These are phyloP conservation scores for Candida piceae DNA, from an alignment of 805 yeast species.

Conservation along the genomic window DNA sequence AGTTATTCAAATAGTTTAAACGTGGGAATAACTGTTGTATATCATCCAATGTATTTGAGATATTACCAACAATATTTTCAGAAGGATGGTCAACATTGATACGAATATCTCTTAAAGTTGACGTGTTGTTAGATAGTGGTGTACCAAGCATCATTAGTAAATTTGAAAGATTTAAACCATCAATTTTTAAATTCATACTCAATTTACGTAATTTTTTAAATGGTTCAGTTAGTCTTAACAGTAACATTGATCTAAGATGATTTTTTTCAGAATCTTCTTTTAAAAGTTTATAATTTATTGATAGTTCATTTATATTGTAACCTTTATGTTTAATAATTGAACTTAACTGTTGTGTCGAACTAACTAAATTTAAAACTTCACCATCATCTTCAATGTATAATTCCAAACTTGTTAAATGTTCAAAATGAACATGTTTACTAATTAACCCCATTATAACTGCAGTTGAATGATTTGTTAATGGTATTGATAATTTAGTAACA, in stretches of 20 bases:
- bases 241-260: slow-evolving; percentile 28
- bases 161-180: slow-evolving; percentile 27
- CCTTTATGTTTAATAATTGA: slow-evolving; percentile 22
- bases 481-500: slow-evolving; percentile 21
- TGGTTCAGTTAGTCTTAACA: slow-evolving; percentile 26
- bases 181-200: slow-evolving; percentile 23
- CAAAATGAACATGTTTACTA: slow-evolving; percentile 27
- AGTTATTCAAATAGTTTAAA: slow-evolving; percentile 23
- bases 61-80: slow-evolving; percentile 27
- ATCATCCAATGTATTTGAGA: slow-evolving; percentile 26
- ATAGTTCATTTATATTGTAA: slow-evolving; percentile 17
- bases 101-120: slow-evolving; percentile 21
- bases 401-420: slow-evolving; percentile 23
- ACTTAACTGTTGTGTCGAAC: slow-evolving; percentile 25
- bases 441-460: slow-evolving; percentile 25
- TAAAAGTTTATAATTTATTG: slow-evolving; percentile 22
- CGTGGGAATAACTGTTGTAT: slow-evolving; percentile 25
- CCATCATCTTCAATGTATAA: slow-evolving; percentile 30
- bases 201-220: slow-evolving; percentile 18
- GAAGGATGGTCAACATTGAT: slow-evolving; percentile 26
- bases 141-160: slow-evolving; percentile 30
- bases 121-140: slow-evolving; percentile 23
- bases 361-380: slow-evolving; percentile 23
- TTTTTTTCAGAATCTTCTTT: slow-evolving; percentile 28
- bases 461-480: slow-evolving; percentile 30